These are phyloP conservation scores for Paraphaeosphaeria minitans DNA, from an alignment of 2,329 filamentous ascomycete species.

Conservation along the genomic window DNA sequence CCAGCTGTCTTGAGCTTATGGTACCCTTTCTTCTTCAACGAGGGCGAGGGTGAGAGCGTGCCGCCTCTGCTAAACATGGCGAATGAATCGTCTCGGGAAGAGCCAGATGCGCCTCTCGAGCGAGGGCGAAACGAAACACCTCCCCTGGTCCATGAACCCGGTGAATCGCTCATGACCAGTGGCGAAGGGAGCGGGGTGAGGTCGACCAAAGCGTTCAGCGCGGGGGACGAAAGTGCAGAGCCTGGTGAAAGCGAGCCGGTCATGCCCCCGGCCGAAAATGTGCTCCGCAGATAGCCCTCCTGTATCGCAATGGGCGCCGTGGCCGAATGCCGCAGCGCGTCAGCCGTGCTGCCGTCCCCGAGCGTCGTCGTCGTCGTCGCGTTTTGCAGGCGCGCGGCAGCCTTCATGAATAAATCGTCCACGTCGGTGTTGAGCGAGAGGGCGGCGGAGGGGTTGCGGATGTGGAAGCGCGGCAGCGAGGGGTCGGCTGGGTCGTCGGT, in stretches of 20 bases:
- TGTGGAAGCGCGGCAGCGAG: slow-evolving; percentile 35
- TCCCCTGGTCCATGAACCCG: slow-evolving; percentile 50
- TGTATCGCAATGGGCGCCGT: slow-evolving; percentile 47
- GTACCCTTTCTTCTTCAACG: slow-evolving; percentile 55
- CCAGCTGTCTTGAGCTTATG: slow-evolving; percentile 50
- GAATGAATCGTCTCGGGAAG: slow-evolving; percentile 40
- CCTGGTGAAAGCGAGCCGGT: slow-evolving; percentile 52
- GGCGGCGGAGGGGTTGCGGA: slow-evolving; percentile 40
- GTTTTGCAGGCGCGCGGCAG: slow-evolving; percentile 21
- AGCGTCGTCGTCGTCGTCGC: slow-evolving; percentile 38
- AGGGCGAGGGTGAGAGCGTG: slow-evolving; percentile 45
- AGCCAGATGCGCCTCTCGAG: slow-evolving; percentile 40
- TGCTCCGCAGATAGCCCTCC: slow-evolving; percentile 45
- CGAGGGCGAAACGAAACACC: slow-evolving; percentile 38
- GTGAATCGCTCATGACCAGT: slow-evolving; percentile 49
- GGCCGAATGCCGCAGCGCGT: slow-evolving; percentile 39
- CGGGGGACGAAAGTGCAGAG: slow-evolving; percentile 54
- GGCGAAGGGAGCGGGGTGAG: slow-evolving; percentile 60
- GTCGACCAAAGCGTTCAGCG: slow-evolving; percentile 55
- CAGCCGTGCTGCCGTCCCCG: slow-evolving; percentile 37
- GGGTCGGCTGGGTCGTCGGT: slow-evolving; percentile 31
- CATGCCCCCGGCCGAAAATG: slow-evolving; percentile 52
- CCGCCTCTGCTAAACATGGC: slow-evolving; percentile 34
- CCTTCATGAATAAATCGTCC: slow-evolving; percentile 23
- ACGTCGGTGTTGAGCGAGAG: slow-evolving; percentile 38